phyloP scores from a whole-genome alignment of 345 rosid genomes.

The Leavenworthia alabamica region DNA sequence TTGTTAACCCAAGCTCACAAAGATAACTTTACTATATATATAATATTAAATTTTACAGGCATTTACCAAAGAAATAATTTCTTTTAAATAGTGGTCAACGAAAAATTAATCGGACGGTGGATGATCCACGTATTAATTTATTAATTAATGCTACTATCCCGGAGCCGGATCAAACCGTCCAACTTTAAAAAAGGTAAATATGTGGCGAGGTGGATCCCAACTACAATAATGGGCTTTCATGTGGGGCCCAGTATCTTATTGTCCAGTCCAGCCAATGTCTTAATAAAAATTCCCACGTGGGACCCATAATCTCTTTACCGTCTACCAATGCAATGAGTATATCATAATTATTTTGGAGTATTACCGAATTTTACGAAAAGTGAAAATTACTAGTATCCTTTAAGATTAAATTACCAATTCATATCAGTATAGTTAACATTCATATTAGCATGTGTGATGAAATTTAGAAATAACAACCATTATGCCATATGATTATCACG shows the following conservation, averaged over 20 bases:
- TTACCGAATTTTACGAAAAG: not conserved
- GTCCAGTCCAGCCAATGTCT: constrained; percentile 27
- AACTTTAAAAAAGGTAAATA: constrained; percentile 3
- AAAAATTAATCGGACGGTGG: constrained; percentile 20
- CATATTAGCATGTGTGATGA: no score
- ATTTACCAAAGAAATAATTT: not conserved
- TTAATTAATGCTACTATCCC: not conserved
- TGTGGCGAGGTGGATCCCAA: constrained; percentile 32
- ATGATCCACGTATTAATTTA: not conserved
- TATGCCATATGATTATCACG: no score
- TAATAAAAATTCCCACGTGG: constrained; percentile 7
- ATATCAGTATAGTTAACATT: not conserved
- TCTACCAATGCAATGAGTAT: not conserved
- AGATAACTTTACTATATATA: no score
- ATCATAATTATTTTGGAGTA: constrained; percentile 8
- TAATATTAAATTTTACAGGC: not conserved
- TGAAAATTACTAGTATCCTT: no score
- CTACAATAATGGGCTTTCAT: constrained; percentile 12
- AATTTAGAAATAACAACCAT: no score
- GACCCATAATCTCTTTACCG: constrained; percentile 3
- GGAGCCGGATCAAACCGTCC: constrained; percentile 29
- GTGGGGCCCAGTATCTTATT: constrained; percentile 19
- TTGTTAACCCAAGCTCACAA: not conserved
- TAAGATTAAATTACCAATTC: not conserved
- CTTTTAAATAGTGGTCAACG: not conserved